Conservation (phyloP, 257 asterid species). For the Apocynum venetum region DNA sequence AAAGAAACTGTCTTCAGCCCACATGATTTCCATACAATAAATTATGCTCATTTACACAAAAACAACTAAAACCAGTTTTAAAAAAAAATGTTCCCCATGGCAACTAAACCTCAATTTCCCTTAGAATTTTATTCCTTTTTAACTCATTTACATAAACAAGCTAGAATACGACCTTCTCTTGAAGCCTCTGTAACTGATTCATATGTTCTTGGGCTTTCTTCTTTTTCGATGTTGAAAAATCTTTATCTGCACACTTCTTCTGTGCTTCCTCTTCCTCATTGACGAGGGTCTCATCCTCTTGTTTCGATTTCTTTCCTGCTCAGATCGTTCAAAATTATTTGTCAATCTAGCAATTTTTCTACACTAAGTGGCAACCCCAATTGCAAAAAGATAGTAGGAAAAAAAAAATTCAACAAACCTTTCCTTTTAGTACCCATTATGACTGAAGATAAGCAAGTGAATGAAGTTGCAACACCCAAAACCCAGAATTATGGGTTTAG, state of each 20-base stretch:
- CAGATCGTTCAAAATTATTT: not conserved
- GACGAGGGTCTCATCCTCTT: not conserved
- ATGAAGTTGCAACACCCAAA: not conserved
- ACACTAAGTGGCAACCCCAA: not conserved
- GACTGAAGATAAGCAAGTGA: not conserved
- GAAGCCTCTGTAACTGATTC: slow-evolving; percentile 52
- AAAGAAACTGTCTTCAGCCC: not conserved
- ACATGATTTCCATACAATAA: not conserved
- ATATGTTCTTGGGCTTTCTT: slow-evolving; percentile 53
- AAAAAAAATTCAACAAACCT: slow-evolving; percentile 2
- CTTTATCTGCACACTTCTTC: not conserved
- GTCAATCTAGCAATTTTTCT: not conserved
- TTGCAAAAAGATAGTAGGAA: not conserved
- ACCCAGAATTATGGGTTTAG: slow-evolving; percentile 1
- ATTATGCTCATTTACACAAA: not conserved
- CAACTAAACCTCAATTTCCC: not conserved
- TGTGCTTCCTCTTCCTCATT: slow-evolving; percentile 7
- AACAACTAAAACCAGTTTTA: no score
- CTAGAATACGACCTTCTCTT: slow-evolving; percentile 45
- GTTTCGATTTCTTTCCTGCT: slow-evolving; percentile 19
- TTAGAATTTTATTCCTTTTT: not conserved
- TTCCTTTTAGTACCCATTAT: slow-evolving; percentile 18
- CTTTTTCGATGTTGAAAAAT: slow-evolving; percentile 20
- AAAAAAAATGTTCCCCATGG: not conserved
- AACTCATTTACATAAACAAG: not conserved